phyloP scores from a whole-genome alignment of 2,329 filamentous ascomycete genomes.

The Raffaelea ambrosiae region DNA sequence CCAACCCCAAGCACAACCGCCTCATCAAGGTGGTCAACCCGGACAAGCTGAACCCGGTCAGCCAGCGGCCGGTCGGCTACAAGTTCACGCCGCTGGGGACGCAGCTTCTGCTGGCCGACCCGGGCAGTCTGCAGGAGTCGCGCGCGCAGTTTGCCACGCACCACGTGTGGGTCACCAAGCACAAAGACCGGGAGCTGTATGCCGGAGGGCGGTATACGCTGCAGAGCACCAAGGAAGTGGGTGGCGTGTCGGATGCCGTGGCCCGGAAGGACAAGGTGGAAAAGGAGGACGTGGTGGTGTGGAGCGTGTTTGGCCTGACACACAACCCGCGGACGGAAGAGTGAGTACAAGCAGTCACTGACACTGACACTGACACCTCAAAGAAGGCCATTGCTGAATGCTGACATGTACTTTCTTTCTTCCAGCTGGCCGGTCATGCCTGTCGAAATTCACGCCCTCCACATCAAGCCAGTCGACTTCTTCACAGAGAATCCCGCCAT shows the following conservation, averaged over 20 bases:
- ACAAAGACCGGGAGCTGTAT: constrained; percentile 33
- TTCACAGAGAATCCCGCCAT: constrained; percentile 40
- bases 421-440: constrained; percentile 22
- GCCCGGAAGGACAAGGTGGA: constrained; percentile 28
- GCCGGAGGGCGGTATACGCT: constrained; percentile 34
- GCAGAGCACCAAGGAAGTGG: constrained; percentile 32
- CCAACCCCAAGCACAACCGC: constrained; percentile 43
- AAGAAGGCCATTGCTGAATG: not conserved
- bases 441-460: constrained; percentile 42
- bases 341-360: constrained; percentile 19
- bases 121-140: constrained; percentile 27
- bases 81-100: constrained; percentile 37
- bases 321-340: constrained; percentile 59
- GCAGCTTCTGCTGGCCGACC: constrained; percentile 32
- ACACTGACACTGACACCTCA: not conserved
- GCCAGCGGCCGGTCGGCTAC: constrained; percentile 35
- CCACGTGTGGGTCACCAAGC: constrained; percentile 35
- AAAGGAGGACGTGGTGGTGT: constrained; percentile 37
- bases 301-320: constrained; percentile 53
- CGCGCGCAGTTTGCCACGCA: constrained; percentile 35
- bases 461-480: constrained; percentile 44
- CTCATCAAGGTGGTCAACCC: constrained; percentile 41
- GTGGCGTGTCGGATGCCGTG: constrained; percentile 27
- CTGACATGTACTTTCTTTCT: too few species aligned
- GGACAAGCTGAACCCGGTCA: constrained; percentile 29